Base-by-base conservation (phyloP, 306 rosid genomes). In the Fragaria ananassa region DNA sequence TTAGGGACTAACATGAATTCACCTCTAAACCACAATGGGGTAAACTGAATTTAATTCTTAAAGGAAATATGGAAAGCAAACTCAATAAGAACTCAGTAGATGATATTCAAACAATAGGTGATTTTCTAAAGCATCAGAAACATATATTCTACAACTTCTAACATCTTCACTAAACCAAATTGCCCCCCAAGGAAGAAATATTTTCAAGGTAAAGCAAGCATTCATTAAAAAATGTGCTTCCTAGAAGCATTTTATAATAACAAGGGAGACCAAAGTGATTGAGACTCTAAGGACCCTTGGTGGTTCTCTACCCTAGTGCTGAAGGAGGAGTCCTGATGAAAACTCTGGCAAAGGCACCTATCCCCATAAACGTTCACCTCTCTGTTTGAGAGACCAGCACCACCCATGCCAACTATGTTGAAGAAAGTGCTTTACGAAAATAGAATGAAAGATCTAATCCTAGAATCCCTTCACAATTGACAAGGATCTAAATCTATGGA, bases 51-150 rank as follows among this genome's bases (percentile, higher is more conserved):
- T 31, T 31, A 31, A 31, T 31, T 31, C 34, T 2, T 31, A 31
- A 31, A 17, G 35, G 51, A 45, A 42, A 70, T 42, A 50, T 10
- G n/a, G 23, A 71, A 42, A 49, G 35, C 60, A 39, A 45, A 35
- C 65, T 27, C 56, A 53, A 77, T 23, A 35, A 84, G 35, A 29
- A 44, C 42, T 23, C 44, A 8, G 31, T 8, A 82, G 51, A 25
- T n/a, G 75, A 68, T 49, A 35, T 35, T 41, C 35, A 73, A 68
- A 42, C 37, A 17, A 23, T 21, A 47, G 65, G 65, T 66, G 49
- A 71, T 10, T 1, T 47, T 46, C 37, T 6, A 42, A 51, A 65
- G 3, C 35, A 39, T 49, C 10, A 51, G 57, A 79, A 14, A 15
- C 65, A 56, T 37, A 46, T 12, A 51, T 44, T 46, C 35, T 46